Percentiles rank a stretch among this genome's conserved stretches.
phyloP scores from a whole-genome alignment of 2,329 filamentous ascomycete genomes.

The Harringtonia lauricola region DNA sequence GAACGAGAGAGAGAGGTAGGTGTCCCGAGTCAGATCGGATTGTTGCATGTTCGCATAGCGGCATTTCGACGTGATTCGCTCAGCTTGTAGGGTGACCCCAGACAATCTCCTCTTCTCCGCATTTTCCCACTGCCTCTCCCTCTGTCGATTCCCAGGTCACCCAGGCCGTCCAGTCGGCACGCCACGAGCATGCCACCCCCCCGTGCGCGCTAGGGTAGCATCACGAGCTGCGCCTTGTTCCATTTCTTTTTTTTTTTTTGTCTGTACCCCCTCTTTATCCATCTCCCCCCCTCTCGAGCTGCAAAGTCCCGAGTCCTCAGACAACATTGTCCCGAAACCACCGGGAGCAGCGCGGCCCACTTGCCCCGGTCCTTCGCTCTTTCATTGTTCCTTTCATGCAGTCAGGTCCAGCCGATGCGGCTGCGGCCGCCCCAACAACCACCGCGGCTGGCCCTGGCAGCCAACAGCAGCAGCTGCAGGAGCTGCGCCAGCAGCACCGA shows the following conservation, averaged over 20 bases:
- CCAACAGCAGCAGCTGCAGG: background rate
- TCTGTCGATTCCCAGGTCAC: too few relatives aligned
- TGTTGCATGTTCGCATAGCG: too few relatives aligned
- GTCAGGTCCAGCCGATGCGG: background rate
- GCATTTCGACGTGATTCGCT: too few relatives aligned
- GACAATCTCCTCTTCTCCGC: too few relatives aligned
- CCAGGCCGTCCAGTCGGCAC: too few relatives aligned
- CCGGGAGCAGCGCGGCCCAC: background rate
- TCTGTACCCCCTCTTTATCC: background rate
- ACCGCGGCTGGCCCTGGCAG: background rate
- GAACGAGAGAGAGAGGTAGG: too few relatives aligned
- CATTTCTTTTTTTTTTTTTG: background rate
- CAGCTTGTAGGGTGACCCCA: too few relatives aligned
- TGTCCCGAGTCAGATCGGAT: too few relatives aligned
- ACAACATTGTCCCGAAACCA: constrained; percentile 8
- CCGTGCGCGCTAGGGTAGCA: too few relatives aligned
- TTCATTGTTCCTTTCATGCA: background rate
- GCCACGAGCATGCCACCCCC: too few relatives aligned
- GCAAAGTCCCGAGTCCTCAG: background rate
- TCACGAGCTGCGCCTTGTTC: too few relatives aligned
- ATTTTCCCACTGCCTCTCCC: too few relatives aligned
- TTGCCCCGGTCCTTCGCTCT: background rate
- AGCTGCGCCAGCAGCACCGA: constrained; percentile 1
- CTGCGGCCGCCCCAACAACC: background rate
- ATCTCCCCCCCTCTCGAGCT: background rate